These are phyloP conservation scores for Biscogniauxia mediterranea DNA, from an alignment of 2,329 filamentous ascomycete species.

Conservation along the genomic window DNA sequence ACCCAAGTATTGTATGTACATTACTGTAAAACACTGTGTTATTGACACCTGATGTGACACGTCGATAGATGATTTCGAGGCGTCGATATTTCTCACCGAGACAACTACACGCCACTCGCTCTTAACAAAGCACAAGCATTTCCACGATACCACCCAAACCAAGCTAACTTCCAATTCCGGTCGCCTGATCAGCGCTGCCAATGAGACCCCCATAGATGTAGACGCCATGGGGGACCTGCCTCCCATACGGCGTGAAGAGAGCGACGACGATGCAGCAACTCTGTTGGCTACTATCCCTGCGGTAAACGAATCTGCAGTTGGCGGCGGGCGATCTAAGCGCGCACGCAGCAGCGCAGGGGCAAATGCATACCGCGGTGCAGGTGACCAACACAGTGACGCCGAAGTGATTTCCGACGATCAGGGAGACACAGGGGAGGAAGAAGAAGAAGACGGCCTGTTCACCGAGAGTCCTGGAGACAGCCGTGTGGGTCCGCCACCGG, in stretches of 20 bases:
- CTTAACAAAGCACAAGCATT: slow-evolving; percentile 80
- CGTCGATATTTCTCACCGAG: slow-evolving; percentile 90
- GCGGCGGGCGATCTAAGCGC: slow-evolving; percentile 31
- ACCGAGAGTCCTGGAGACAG: slow-evolving; percentile 35
- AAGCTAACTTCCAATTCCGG: slow-evolving; percentile 61
- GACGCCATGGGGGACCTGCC: slow-evolving; percentile 38
- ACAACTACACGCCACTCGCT: slow-evolving; percentile 81
- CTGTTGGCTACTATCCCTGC: slow-evolving; percentile 56
- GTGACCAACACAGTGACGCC: slow-evolving; percentile 30
- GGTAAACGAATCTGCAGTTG: slow-evolving; percentile 28
- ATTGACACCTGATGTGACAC: slow-evolving; percentile 23
- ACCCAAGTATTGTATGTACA: slow-evolving; percentile 11
- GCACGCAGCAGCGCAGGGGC: slow-evolving; percentile 30
- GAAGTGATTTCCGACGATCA: slow-evolving; percentile 40
- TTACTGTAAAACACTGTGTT: not conserved
- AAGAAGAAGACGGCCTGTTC: slow-evolving; percentile 32
- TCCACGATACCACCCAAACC: slow-evolving; percentile 55
- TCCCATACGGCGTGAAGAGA: slow-evolving; percentile 53
- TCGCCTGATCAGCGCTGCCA: slow-evolving; percentile 57
- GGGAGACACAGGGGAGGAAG: slow-evolving; percentile 30
- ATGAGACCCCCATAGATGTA: slow-evolving; percentile 53
- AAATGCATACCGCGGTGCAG: slow-evolving; percentile 24
- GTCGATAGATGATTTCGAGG: slow-evolving; percentile 82
- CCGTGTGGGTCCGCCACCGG: slow-evolving; percentile 41
- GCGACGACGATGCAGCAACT: slow-evolving; percentile 58